Percentiles rank a stretch among this genome's conserved stretches.
These are phyloP conservation scores for Geotrichum carabidarum DNA, from an alignment of 1,139 yeast species.

Conservation along the genomic window DNA sequence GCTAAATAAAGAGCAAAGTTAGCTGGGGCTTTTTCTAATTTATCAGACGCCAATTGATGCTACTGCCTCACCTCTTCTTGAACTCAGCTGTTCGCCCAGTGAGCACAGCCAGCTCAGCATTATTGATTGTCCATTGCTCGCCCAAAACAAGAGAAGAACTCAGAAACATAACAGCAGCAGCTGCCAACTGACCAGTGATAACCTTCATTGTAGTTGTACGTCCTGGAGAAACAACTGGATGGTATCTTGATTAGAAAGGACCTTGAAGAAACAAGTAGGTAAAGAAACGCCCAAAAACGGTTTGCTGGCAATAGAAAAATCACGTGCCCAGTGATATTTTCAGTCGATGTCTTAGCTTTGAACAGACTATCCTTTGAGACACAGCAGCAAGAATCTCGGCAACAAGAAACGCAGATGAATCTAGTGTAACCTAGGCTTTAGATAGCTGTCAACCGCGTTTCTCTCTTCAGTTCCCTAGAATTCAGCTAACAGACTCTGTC, in stretches of 20 bases:
- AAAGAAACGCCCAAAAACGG: neutral
- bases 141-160: conserved; percentile 24
- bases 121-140: conserved; percentile 27
- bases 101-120: conserved; percentile 37
- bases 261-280: neutral
- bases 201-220: neutral
- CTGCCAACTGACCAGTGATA: conserved; percentile 2
- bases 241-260: neutral
- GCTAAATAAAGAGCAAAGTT: neutral
- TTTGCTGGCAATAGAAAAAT: too few species aligned
- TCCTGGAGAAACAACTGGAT: neutral
- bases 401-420: too few species aligned
- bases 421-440: too few species aligned
- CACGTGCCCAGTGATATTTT: too few species aligned
- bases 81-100: conserved; percentile 12
- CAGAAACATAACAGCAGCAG: conserved; percentile 4
- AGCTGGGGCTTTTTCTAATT: neutral
- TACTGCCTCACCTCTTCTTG: conserved; percentile 6
- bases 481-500: neutral
- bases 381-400: too few species aligned
- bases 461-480: too few species aligned
- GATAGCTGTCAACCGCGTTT: too few species aligned
- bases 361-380: too few species aligned
- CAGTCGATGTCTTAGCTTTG: too few species aligned
- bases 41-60: neutral